Evolutionary conservation across 768 basidiomycete species (phyloP).

Genomic region (Amyloporia xantha): DNA sequence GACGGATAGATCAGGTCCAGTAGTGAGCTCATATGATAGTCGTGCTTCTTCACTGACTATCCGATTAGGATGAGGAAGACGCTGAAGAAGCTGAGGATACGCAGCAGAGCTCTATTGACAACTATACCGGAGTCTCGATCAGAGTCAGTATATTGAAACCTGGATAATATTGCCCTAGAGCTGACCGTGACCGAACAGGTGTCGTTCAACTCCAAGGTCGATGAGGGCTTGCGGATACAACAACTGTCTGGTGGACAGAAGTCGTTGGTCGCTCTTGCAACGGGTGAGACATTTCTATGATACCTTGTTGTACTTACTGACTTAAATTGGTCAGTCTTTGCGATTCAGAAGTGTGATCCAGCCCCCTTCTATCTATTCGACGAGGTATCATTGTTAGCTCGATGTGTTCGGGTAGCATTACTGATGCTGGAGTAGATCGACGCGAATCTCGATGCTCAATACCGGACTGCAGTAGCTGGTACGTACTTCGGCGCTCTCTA

Average conservation of each 20-base stretch:
- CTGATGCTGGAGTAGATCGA: conserved; percentile 58
- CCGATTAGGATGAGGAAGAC: conserved; percentile 57
- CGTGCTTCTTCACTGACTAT: not conserved
- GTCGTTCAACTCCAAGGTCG: conserved; percentile 97
- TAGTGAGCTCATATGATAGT: not conserved
- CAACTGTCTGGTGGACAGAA: conserved; percentile 98
- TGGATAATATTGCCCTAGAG: not conserved
- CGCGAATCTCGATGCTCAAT: conserved; percentile 95
- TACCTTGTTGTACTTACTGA: not conserved
- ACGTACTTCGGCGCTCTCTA: conserved; percentile 25
- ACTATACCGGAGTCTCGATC: conserved; percentile 95
- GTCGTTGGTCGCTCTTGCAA: conserved; percentile 91
- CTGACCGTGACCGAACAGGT: conserved; percentile 44
- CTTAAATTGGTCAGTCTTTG: conserved; percentile 58
- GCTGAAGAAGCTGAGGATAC: conserved; percentile 70
- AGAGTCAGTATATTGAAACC: conserved; percentile 45
- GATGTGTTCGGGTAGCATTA: not conserved
- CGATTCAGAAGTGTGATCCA: conserved; percentile 98
- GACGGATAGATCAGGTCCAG: conserved; percentile 73
- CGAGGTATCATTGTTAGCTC: conserved; percentile 51
- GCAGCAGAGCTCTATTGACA: conserved; percentile 76
- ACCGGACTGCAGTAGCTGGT: conserved; percentile 95
- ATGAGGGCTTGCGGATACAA: conserved; percentile 94
- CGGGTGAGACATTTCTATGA: conserved; percentile 45
- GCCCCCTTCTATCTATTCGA: conserved; percentile 99